These are phyloP conservation scores for Phlebopus sp. DNA, from an alignment of 1,284 basidiomycete species.

Conservation along the genomic window DNA sequence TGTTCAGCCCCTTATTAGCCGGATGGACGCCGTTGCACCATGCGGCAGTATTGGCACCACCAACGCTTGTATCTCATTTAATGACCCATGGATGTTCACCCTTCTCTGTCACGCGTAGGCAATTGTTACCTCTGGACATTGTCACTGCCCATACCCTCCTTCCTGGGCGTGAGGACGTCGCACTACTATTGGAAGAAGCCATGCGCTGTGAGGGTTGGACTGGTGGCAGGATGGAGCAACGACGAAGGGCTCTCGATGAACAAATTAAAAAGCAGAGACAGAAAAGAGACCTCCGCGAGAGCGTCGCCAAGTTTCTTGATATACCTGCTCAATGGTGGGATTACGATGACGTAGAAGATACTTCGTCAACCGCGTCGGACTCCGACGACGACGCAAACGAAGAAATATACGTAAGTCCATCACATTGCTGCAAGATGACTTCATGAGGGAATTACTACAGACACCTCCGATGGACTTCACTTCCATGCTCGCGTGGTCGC, in stretches of 20 bases:
- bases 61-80: constrained; percentile 88
- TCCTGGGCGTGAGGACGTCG: constrained; percentile 78
- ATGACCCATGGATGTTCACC: constrained; percentile 90
- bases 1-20: constrained; percentile 41
- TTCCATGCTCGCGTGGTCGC: constrained; percentile 90
- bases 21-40: constrained; percentile 98
- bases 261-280: constrained; percentile 54
- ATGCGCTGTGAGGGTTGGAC: constrained; percentile 78
- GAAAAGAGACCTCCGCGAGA: constrained; percentile 49
- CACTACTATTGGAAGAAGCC: constrained; percentile 74
- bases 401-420: constrained; percentile 49
- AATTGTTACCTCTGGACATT: constrained; percentile 82
- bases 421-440: constrained; percentile 15
- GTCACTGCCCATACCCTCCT: constrained; percentile 76
- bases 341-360: constrained; percentile 33
- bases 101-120: constrained; percentile 68
- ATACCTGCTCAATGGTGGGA: constrained; percentile 67
- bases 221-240: constrained; percentile 64
- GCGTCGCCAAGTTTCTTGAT: constrained; percentile 54
- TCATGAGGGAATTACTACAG: constrained; percentile 34
- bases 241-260: constrained; percentile 55
- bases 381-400: constrained; percentile 45
- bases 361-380: constrained; percentile 37
- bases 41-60: constrained; percentile 84
- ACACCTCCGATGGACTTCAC: constrained; percentile 71